Evolutionary conservation across 257 asterid species (phyloP).

Genomic region (Oldenlandia corymbosa): DNA sequence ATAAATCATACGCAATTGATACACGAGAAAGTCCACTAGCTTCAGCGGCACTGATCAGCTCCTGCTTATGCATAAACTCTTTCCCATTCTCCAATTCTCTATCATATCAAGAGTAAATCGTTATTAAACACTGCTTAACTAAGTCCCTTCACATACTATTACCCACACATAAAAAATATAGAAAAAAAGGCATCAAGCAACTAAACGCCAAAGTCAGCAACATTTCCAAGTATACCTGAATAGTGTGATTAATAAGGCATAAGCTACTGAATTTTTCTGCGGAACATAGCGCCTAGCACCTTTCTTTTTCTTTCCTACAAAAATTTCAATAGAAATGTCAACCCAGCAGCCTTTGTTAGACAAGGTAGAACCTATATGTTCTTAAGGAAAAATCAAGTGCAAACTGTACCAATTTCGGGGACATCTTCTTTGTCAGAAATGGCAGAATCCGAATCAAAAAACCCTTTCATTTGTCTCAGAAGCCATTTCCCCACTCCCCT

Average conservation of each 20-base stretch:
- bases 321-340: neutral
- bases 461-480: conserved; percentile 74
- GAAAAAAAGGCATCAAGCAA: neutral
- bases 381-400: neutral
- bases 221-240: conserved; percentile 48
- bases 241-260: conserved; percentile 79
- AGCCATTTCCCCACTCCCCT: conserved; percentile 98
- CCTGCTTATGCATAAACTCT: conserved; percentile 78
- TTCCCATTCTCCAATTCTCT: conserved; percentile 58
- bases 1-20: conserved; percentile 52
- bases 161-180: conserved; percentile 3
- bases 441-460: conserved; percentile 43
- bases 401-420: conserved; percentile 42
- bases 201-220: neutral
- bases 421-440: conserved; percentile 37
- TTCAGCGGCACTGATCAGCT: conserved; percentile 82
- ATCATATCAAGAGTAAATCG: conserved; percentile 4
- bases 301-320: conserved; percentile 55
- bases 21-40: conserved; percentile 92
- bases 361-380: neutral
- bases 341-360: neutral
- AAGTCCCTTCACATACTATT: neutral
- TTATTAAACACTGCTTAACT: neutral
- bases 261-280: conserved; percentile 89
- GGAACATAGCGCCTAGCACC: conserved; percentile 68